These are phyloP conservation scores for Psilocybe azurescens DNA, from an alignment of 768 basidiomycete genomes.

Conservation along the genomic window DNA sequence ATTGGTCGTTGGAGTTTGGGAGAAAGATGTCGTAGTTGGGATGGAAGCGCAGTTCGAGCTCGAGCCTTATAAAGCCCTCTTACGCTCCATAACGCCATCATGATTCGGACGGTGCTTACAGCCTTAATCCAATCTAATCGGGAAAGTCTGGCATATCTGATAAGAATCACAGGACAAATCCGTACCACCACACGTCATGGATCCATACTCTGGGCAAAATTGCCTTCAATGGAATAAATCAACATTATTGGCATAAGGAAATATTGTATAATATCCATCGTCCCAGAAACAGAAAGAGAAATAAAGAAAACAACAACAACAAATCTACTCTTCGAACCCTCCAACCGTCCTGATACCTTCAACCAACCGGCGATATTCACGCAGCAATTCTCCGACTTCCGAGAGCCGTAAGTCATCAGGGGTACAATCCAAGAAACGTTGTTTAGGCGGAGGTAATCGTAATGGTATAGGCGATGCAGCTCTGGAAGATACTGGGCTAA, in stretches of 20 bases:
- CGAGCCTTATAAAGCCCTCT: slow-evolving; percentile 9
- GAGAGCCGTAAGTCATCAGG: slow-evolving; percentile 80
- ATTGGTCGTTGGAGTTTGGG: background rate
- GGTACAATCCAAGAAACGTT: slow-evolving; percentile 72
- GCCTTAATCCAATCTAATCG: background rate
- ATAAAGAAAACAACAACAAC: background rate
- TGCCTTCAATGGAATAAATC: no score
- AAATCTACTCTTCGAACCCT: slow-evolving; percentile 54
- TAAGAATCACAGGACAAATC: background rate
- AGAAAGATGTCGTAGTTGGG: background rate
- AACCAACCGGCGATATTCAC: slow-evolving; percentile 82
- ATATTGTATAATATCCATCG: background rate
- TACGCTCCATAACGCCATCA: slow-evolving; percentile 16
- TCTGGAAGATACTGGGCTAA: slow-evolving; percentile 25
- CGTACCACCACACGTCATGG: background rate
- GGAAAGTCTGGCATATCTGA: slow-evolving; percentile 9
- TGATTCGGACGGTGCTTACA: background rate
- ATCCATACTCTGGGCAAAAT: background rate
- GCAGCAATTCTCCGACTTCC: slow-evolving; percentile 81
- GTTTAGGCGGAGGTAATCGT: slow-evolving; percentile 63
- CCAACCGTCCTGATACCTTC: slow-evolving; percentile 65
- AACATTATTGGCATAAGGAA: background rate
- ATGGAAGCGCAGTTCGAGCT: slow-evolving; percentile 11
- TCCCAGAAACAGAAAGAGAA: background rate
- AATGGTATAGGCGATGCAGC: slow-evolving; percentile 42